phyloP scores from a whole-genome alignment of 176 grass and related monocot genomes.

The Oryza brachyantha region DNA sequence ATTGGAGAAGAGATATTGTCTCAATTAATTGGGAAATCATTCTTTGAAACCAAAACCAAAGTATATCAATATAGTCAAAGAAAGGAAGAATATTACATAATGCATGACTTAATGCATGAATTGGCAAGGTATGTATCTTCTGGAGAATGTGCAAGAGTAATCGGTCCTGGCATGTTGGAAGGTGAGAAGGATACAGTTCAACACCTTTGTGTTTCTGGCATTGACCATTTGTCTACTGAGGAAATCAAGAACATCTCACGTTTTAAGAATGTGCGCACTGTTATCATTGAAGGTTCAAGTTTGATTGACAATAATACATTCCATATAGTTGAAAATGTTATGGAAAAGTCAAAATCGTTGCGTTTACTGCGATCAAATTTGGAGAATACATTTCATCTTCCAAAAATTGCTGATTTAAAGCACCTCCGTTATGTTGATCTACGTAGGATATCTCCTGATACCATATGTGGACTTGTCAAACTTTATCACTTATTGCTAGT shows the following conservation, averaged over 20 bases:
- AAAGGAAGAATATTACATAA: conserved; percentile 35
- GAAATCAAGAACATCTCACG: conserved; percentile 25
- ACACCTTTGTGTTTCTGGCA: conserved; percentile 13
- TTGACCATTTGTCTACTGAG: conserved; percentile 4
- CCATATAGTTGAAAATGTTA: background rate
- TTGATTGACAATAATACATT: background rate
- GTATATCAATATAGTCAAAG: background rate
- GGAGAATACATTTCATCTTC: conserved; percentile 15
- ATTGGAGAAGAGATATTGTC: conserved; percentile 12
- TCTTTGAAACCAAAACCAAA: conserved; percentile 27
- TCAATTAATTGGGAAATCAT: conserved; percentile 32
- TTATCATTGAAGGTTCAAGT: conserved; percentile 14
- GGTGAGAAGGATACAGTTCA: background rate
- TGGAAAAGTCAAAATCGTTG: conserved; percentile 32
- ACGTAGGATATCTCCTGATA: background rate
- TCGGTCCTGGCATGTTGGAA: background rate
- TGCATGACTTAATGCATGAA: conserved; percentile 62
- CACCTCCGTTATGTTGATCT: conserved; percentile 39
- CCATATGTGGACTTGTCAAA: background rate
- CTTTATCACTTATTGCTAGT: conserved; percentile 25
- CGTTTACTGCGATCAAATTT: conserved; percentile 23
- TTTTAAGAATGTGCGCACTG: conserved; percentile 33
- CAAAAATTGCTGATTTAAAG: conserved; percentile 21
- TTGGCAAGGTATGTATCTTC: conserved; percentile 41
- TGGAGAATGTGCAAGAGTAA: conserved; percentile 39